Percentiles rank a stretch among this genome's conserved stretches.
Conservation (phyloP, 106 monocot genomes). For the Allium fistulosum region DNA sequence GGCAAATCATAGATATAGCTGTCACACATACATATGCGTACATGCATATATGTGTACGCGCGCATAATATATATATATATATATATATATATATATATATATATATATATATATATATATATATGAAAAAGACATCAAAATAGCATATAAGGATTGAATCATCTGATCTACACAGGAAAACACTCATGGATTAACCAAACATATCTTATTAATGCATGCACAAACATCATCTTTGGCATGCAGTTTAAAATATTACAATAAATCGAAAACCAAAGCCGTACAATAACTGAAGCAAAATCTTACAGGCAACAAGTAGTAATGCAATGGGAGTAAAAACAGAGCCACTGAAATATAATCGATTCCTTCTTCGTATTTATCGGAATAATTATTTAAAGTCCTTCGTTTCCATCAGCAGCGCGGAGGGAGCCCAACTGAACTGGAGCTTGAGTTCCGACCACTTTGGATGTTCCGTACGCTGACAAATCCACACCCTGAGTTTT, state of each 20-base stretch:
- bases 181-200: neutral
- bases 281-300: neutral
- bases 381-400: conserved; percentile 19
- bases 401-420: conserved; percentile 93
- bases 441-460: conserved; percentile 88
- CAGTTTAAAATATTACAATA: neutral
- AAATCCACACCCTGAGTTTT: conserved; percentile 55
- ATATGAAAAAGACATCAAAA: neutral
- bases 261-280: too few species aligned
- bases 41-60: too few species aligned
- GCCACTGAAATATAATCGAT: neutral
- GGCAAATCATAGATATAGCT: too few species aligned
- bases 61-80: too few species aligned
- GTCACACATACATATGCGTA: neutral
- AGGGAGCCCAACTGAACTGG: conserved; percentile 92
- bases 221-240: neutral
- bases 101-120: too few species aligned
- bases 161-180: neutral
- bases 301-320: neutral
- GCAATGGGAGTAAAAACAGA: conserved; percentile 4
- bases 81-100: too few species aligned
- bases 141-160: neutral
- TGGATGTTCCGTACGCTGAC: conserved; percentile 73
- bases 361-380: neutral
- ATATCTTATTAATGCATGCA: too few species aligned